phyloP scores from a whole-genome alignment of 2,329 filamentous ascomycete species.

The Sclerotinia nivalis region DNA sequence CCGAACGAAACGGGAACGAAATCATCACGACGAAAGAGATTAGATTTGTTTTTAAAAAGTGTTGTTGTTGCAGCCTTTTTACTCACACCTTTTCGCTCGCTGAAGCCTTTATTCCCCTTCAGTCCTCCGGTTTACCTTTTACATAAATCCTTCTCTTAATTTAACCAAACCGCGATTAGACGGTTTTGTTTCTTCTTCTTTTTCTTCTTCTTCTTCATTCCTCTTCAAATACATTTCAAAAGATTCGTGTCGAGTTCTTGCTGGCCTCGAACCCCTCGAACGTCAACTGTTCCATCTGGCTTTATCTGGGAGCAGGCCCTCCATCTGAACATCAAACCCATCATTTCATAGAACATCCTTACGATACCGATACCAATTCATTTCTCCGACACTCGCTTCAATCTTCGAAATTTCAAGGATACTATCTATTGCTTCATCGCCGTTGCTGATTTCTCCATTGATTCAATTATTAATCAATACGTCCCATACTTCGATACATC shows the following conservation, averaged over 20 bases:
- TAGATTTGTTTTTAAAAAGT: conserved; percentile 4
- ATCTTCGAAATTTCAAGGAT: conserved; percentile 26
- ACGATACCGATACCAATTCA: conserved; percentile 22
- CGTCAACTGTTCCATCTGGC: conserved; percentile 40
- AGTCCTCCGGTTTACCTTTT: conserved; percentile 6
- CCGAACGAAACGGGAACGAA: conserved; percentile 1
- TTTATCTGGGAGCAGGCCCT: conserved; percentile 42
- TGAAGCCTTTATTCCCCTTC: background rate
- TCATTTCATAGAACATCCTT: conserved; percentile 26
- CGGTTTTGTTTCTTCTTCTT: conserved; percentile 1
- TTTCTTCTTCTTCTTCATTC: background rate
- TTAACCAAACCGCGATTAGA: background rate
- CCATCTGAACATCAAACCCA: conserved; percentile 27
- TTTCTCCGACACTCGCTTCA: conserved; percentile 37
- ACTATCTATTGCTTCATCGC: conserved; percentile 39
- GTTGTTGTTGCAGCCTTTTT: background rate
- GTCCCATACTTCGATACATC: conserved; percentile 25
- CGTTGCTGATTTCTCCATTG: conserved; percentile 31
- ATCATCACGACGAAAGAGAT: conserved; percentile 1
- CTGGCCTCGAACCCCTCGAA: conserved; percentile 43
- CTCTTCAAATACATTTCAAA: background rate
- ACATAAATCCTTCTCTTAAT: conserved; percentile 10
- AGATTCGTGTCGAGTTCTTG: conserved; percentile 37
- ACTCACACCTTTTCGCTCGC: background rate
- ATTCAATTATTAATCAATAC: conserved; percentile 28